These are phyloP conservation scores for Aspergillus pseudonomiae DNA, from an alignment of 2,329 filamentous ascomycete species.

Conservation along the genomic window DNA sequence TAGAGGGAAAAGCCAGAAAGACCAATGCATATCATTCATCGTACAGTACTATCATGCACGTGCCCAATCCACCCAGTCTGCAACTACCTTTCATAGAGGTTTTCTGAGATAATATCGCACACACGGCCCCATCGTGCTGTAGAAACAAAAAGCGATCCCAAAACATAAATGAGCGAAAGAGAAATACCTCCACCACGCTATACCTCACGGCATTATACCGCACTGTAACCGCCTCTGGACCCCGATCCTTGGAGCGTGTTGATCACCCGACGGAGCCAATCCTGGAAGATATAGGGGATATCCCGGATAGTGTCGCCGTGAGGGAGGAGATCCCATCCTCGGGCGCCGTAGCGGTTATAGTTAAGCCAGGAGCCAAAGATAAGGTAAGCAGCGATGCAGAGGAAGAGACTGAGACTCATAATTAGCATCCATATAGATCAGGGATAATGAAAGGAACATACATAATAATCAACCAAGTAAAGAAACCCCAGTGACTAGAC, in stretches of 20 bases:
- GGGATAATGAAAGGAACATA: conserved; percentile 52
- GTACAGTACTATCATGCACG: conserved; percentile 1
- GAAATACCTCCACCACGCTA: not conserved
- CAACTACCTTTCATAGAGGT: not conserved
- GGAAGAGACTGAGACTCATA: conserved; percentile 69
- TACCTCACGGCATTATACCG: conserved; percentile 62
- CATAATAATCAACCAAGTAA: conserved; percentile 96
- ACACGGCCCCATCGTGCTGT: not conserved
- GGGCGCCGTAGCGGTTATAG: conserved; percentile 93
- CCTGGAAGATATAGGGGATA: conserved; percentile 86
- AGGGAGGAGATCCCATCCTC: conserved; percentile 92
- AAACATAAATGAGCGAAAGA: not conserved
- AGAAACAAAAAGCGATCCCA: not conserved
- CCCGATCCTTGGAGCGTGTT: conserved; percentile 83
- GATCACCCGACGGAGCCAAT: conserved; percentile 78
- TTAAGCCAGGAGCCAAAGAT: conserved; percentile 99
- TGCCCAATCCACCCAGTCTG: not conserved
- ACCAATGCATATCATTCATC: not conserved
- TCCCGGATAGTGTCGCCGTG: conserved; percentile 92
- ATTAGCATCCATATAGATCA: not conserved
- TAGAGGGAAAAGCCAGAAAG: not conserved
- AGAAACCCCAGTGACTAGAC: conserved; percentile 81
- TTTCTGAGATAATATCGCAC: not conserved
- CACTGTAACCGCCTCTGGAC: conserved; percentile 88
- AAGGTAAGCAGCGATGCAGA: conserved; percentile 83